Conservation (phyloP, 108 stramenopile species). For the Skeletonema costatum region DNA sequence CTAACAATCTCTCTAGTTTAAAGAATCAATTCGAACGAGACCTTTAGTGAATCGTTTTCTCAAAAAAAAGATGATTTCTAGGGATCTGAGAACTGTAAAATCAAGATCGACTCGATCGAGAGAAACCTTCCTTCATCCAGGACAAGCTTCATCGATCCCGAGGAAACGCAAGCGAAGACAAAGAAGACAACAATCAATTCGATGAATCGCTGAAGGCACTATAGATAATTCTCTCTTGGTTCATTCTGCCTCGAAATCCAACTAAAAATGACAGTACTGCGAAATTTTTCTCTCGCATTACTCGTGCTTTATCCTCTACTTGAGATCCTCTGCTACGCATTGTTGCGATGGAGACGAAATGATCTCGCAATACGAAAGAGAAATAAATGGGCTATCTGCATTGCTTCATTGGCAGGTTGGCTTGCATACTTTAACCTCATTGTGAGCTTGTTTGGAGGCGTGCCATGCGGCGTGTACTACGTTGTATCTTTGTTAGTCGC, state of each 20-base stretch:
- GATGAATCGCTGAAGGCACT: constrained; percentile 2
- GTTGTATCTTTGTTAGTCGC: constrained; percentile 26
- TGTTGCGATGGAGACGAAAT: constrained; percentile 17
- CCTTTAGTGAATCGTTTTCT: too few relatives aligned
- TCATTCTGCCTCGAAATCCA: not conserved
- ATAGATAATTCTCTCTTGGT: constrained; percentile 34
- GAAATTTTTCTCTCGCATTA: not conserved
- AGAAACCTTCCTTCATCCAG: too few relatives aligned
- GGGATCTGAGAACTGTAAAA: too few relatives aligned
- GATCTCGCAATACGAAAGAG: constrained; percentile 29
- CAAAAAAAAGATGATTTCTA: too few relatives aligned
- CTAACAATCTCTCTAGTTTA: too few relatives aligned
- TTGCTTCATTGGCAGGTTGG: constrained; percentile 44
- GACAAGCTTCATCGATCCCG: too few relatives aligned
- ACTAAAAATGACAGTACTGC: not conserved
- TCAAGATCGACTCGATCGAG: too few relatives aligned
- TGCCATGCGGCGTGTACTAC: constrained; percentile 38
- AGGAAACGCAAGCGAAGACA: too few relatives aligned
- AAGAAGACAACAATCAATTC: too few relatives aligned
- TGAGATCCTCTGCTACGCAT: constrained; percentile 14
- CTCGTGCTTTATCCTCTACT: constrained; percentile 27
- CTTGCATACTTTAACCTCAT: constrained; percentile 46
- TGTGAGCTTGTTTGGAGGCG: constrained; percentile 11
- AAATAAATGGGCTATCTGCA: constrained; percentile 17
- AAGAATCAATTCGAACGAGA: too few relatives aligned